Evolutionary conservation across 2,329 filamentous ascomycete genomes (phyloP), one percentile per base, ranked within the genome.

Genomic region (Hymenotorrendiella dingleyae): DNA sequence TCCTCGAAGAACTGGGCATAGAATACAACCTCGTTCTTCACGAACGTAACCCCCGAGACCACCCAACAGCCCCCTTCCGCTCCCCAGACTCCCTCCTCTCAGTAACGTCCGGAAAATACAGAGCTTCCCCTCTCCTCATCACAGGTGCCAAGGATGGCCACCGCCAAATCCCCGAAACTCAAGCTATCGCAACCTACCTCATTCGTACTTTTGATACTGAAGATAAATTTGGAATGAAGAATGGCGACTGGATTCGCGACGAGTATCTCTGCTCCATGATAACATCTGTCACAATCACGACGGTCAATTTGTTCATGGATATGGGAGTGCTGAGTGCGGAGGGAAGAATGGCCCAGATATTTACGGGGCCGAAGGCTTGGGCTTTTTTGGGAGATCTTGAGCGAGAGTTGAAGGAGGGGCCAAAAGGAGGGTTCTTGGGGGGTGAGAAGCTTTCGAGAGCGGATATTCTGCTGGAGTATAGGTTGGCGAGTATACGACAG

Each of bases 121-220:
- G 90, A 52, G 94, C 94, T 62, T 87, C 87, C 1, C 90, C 90
- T 1, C 67, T 89, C 35, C 67, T 96, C 52, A 51, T 59, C 30
- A 58, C 59, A n/a, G 46, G 49, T 12, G 54, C 57, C 26, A 55
- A 53, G 2, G 36, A 39, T 21, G 26, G 26, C 3, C 14, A 16
- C 12, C 41, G 53, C 20, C 36, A 51, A 4, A 50, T 64, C 29
- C 49, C 54, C 10, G 62, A 64, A 44, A 51, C 51, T 12, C 37
- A 50, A 19, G 55, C 57, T 8, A 62, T 64, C 19, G 50, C 51
- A 0, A 53, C 52, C n/a, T 63, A 64, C 43, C 49, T 64, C 6
- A 54, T 64, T 24, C 46, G 53, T 3, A 61, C 54, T 12, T 63
- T 61, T 43, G 61, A 64, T 43, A 55, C 45, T 1, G 24, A 34